Evolutionary conservation across 2,329 filamentous ascomycete species (phyloP).

Genomic region (Podosphaera aphanis): DNA sequence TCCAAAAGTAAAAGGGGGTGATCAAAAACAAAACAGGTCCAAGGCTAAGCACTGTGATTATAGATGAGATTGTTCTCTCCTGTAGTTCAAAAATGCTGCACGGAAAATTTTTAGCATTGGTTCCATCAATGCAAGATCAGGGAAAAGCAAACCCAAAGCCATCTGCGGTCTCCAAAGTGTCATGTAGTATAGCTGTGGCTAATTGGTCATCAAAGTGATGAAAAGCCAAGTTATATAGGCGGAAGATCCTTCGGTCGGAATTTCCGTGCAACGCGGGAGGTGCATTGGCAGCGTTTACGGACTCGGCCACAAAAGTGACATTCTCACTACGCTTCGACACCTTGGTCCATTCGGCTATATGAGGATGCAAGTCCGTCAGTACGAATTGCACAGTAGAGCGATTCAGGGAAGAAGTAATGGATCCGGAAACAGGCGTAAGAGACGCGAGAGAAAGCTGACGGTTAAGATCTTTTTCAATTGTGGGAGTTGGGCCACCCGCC

Average conservation of each 20-base stretch:
- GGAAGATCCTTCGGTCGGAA: slow-evolving; percentile 30
- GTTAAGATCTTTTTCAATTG: slow-evolving; percentile 37
- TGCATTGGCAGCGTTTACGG: slow-evolving; percentile 41
- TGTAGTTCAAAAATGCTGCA: slow-evolving; percentile 48
- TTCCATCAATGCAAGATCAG: not conserved
- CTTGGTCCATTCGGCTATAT: slow-evolving; percentile 33
- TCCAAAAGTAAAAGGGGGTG: slow-evolving; percentile 25
- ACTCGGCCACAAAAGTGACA: slow-evolving; percentile 32
- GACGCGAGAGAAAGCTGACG: slow-evolving; percentile 13
- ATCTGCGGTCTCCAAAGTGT: slow-evolving; percentile 39
- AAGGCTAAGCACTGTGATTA: slow-evolving; percentile 29
- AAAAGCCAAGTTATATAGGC: slow-evolving; percentile 52
- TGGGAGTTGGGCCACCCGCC: slow-evolving; percentile 45
- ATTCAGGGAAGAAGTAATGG: slow-evolving; percentile 4
- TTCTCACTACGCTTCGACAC: slow-evolving; percentile 28
- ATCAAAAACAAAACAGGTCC: slow-evolving; percentile 27
- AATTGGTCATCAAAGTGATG: slow-evolving; percentile 50
- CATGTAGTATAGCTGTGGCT: slow-evolving; percentile 34
- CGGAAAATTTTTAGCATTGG: not conserved
- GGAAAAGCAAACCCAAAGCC: slow-evolving; percentile 29
- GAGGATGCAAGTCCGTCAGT: slow-evolving; percentile 42
- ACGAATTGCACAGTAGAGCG: slow-evolving; percentile 28
- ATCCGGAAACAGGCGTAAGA: not conserved
- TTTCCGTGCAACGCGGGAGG: slow-evolving; percentile 24
- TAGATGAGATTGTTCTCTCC: slow-evolving; percentile 31